These are phyloP conservation scores for Colletotrichum tofieldiae DNA, from an alignment of 2,329 filamentous ascomycete species.

Conservation along the genomic window DNA sequence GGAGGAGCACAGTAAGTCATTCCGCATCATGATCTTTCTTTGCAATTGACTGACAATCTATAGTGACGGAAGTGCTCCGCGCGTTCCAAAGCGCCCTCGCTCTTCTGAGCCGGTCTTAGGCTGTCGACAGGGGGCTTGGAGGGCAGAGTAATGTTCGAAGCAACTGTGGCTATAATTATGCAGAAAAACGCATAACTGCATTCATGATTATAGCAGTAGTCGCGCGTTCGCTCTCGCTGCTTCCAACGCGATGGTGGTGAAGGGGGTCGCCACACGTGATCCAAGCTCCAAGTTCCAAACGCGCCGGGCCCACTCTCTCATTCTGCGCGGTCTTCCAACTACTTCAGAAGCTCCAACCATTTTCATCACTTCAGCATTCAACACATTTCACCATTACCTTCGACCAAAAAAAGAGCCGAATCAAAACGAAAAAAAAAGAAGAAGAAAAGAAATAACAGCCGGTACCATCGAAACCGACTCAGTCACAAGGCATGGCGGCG, in stretches of 20 bases:
- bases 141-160: neutral
- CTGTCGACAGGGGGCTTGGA: neutral
- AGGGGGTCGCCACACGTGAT: slow-evolving; percentile 38
- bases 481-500: slow-evolving; percentile 9
- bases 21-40: neutral
- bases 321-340: slow-evolving; percentile 10
- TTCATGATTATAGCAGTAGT: slow-evolving; percentile 3
- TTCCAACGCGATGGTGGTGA: slow-evolving; percentile 20
- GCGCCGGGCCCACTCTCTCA: slow-evolving; percentile 21
- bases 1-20: slow-evolving; percentile 82
- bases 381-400: neutral
- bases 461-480: neutral
- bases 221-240: slow-evolving; percentile 12
- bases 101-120: slow-evolving; percentile 58
- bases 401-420: neutral
- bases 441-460: neutral
- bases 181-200: slow-evolving; percentile 17
- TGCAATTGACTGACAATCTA: slow-evolving; percentile 42
- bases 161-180: slow-evolving; percentile 18
- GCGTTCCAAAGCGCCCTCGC: slow-evolving; percentile 76
- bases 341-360: neutral
- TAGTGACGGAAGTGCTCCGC: slow-evolving; percentile 71
- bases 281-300: slow-evolving; percentile 32
- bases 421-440: neutral
- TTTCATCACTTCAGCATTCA: neutral